Base-by-base conservation (phyloP, 768 basidiomycete species). In the Boletus tomentosulus region DNA sequence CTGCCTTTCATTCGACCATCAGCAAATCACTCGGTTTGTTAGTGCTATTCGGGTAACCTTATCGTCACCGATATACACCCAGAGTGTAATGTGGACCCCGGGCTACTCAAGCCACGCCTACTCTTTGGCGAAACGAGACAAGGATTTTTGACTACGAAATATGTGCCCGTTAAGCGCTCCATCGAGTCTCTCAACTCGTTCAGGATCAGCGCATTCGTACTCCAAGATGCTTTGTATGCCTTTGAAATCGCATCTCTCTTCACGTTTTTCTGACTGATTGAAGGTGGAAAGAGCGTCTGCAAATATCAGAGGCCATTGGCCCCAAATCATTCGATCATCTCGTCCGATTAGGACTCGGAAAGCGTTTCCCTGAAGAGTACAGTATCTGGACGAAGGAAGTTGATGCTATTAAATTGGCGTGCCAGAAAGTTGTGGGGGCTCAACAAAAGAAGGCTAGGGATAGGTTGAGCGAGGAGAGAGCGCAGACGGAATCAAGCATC, bases 121-220 rank as follows among this genome's bases (percentile, higher is more conserved):
- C 28, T 79, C 13, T 63, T 52, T 25, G 76, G 77, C n/a, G 78
- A 79, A 57, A 72, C 71, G 11, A 51, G 59, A n/a, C 76, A 76
- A 62, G 78, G 65, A 1, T 71, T 78, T 45, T 54, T 79, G 58
- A 72, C 68, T 0, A 55, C 61, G 3, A 46, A 49, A 43, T 74
- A 70, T 54, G 16, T 66, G 46, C 51, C 71, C 16, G 47, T 48
- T 19, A 57, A 45, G 48, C 64, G 60, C 16, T 37, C 48, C 19
- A 6, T 53, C 39, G 61, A 56, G 28, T 4, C 16, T 37, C 34
- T 54, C 27, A 47, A 28, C 15, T n/a, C 58, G 4, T 43, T 48
- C 37, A 61, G 16, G 25, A 42, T 57, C 8, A 53, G 5, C 44
- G 45, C 59, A 1, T 58, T 62, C 35, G 9, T 63, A 6, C 60